Evolutionary conservation across 129 eudicot genomes (phyloP).

Genomic region (Flaveria sonorensis): DNA sequence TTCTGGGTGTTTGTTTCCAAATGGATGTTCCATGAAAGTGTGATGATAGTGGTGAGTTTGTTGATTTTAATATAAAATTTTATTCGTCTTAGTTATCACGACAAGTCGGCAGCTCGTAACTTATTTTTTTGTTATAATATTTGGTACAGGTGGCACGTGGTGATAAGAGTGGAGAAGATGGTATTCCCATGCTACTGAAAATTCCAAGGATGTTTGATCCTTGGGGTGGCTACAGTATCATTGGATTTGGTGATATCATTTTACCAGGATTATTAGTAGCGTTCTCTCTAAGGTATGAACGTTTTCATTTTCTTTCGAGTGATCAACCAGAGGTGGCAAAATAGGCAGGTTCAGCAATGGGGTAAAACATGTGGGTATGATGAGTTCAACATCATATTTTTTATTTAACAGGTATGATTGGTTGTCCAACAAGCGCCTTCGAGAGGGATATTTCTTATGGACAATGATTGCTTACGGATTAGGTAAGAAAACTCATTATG

Average conservation of each 20-base stretch:
- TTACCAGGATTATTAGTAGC: slow-evolving; percentile 85
- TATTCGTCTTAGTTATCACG: slow-evolving; percentile 1
- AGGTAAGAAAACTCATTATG: slow-evolving; percentile 44
- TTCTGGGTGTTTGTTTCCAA: slow-evolving; percentile 98
- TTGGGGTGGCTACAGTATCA: slow-evolving; percentile 98
- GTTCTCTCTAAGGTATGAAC: slow-evolving; percentile 69
- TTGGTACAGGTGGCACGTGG: slow-evolving; percentile 92
- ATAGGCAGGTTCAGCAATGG: not conserved
- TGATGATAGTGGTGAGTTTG: slow-evolving; percentile 94
- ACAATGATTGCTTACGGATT: slow-evolving; percentile 92
- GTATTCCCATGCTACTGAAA: slow-evolving; percentile 95
- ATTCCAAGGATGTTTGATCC: slow-evolving; percentile 99
- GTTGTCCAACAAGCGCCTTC: slow-evolving; percentile 79
- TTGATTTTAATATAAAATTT: not conserved
- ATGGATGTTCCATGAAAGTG: slow-evolving; percentile 82
- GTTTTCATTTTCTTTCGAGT: not conserved
- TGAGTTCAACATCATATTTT: slow-evolving; percentile 14
- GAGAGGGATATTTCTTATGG: slow-evolving; percentile 83
- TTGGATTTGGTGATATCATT: slow-evolving; percentile 93
- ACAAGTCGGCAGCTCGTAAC: not conserved
- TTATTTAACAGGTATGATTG: slow-evolving; percentile 77
- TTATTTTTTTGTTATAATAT: slow-evolving; percentile 36
- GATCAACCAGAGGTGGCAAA: slow-evolving; percentile 11
- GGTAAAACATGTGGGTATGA: not conserved
- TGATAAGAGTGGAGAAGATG: slow-evolving; percentile 97